Evolutionary conservation across 73 alveolate species (phyloP), one percentile per base, ranked within the genome.

Genomic region (Paramecium biaurelia): DNA sequence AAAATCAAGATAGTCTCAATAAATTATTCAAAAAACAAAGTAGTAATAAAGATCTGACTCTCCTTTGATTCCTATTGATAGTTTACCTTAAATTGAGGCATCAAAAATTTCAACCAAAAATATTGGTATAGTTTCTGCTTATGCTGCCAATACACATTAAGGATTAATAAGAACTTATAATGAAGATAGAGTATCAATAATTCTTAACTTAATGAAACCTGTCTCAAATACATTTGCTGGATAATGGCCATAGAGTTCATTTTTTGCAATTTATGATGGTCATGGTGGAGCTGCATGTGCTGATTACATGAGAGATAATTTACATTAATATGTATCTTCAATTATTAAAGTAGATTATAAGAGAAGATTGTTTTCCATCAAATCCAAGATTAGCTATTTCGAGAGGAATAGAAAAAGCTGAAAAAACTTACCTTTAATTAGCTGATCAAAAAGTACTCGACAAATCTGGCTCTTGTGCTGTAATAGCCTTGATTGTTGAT

Each of bases 141-240:
- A 98, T 94, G 98, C 98, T n/a, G 99, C 99, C 30, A 97, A 97
- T 92, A 97, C 99, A 2, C 96, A 96, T 70, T 95, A 97, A 95
- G 99, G 99, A 47, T 67, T 97, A 90, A 92, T 96, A 24, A 86
- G 98, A 56, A 76, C 92, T 18, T 95, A 96, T 24, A 96, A 96
- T 74, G 98, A 96, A 92, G 98, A 96, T 43, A 58, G 97, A 92
- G 98, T 95, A 10, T 95, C 97, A 10, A 96, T 96, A 12, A 93
- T 96, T 0, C 82, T 95, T 30, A 95, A 93, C 11, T 74, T 95
- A n/a, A 84, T 86, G 79, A 96, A 93, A 38, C 98, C 98, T 30
- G 45, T 9, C 28, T 38, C 74, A 14, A 41, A 88, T 67, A 56
- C 76, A 32, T 86, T 9, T n/a, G 74, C 26, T 14, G 95, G 42